phyloP scores from a whole-genome alignment of 352 stramenopile genomes.

The Thalassiosira exigua region DNA sequence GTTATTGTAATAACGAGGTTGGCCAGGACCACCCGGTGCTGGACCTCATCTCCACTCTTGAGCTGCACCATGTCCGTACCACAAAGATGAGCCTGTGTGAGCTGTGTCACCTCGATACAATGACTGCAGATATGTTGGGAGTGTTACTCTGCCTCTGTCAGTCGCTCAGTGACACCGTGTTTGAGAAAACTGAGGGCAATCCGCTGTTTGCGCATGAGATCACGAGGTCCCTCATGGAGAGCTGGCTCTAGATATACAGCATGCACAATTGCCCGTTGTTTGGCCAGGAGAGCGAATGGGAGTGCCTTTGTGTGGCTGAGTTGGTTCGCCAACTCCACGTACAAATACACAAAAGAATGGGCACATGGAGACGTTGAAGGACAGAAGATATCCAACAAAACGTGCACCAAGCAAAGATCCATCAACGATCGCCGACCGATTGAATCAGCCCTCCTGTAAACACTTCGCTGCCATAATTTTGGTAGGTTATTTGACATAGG shows the following conservation, averaged over 20 bases:
- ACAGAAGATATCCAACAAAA: too few species aligned
- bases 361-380: too few species aligned
- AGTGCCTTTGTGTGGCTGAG: too few species aligned
- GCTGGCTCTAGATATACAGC: constrained; percentile 18
- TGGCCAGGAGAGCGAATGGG: too few species aligned
- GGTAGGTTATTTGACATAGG: too few species aligned
- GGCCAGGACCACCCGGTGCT: constrained; percentile 42
- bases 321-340: too few species aligned
- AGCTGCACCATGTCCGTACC: too few species aligned
- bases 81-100: constrained; percentile 6
- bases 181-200: constrained; percentile 31
- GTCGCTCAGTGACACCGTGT: constrained; percentile 25
- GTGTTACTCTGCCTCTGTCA: constrained; percentile 17
- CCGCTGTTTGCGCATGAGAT: constrained; percentile 39
- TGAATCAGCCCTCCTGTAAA: too few species aligned
- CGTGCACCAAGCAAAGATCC: too few species aligned
- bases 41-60: constrained; percentile 34
- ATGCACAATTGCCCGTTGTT: constrained; percentile 12
- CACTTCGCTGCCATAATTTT: too few species aligned
- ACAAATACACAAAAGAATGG: too few species aligned
- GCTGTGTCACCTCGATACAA: constrained; percentile 18
- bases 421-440: too few species aligned
- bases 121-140: constrained; percentile 21
- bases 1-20: constrained; percentile 59
- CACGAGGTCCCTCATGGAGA: constrained; percentile 13